Conservation (phyloP, 495 filamentous ascomycete genomes). For the Neurospora cerealis region DNA sequence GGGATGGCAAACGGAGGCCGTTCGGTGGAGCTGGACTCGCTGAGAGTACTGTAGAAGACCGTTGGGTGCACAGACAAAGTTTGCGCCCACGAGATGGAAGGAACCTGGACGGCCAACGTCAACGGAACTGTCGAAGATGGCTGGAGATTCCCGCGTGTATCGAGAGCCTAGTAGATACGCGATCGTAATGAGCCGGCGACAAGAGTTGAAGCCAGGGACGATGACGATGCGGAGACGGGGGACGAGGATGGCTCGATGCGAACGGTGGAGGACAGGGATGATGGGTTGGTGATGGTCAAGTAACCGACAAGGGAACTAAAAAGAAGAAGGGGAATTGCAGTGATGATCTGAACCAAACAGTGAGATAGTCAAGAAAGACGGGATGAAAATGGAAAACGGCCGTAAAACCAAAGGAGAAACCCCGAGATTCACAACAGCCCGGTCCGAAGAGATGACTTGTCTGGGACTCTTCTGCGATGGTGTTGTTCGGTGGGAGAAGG, state of each 20-base stretch:
- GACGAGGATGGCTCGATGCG: background rate
- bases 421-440: background rate
- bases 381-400: background rate
- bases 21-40: background rate
- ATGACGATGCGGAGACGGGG: background rate
- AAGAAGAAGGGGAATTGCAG: background rate
- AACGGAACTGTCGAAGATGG: background rate
- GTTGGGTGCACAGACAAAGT: background rate
- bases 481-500: background rate
- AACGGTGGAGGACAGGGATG: background rate
- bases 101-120: background rate
- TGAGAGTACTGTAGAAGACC: background rate
- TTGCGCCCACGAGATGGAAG: background rate
- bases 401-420: background rate
- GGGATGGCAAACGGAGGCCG: background rate
- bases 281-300: background rate
- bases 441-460: slow-evolving; percentile 1
- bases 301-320: background rate
- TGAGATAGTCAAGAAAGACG: background rate
- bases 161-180: background rate
- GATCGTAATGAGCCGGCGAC: background rate
- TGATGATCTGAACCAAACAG: background rate
- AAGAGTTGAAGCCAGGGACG: background rate
- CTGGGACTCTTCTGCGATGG: background rate
- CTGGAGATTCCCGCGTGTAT: background rate